Percentiles rank a stretch among this genome's conserved stretches.
Evolutionary conservation across 805 yeast species (phyloP).

Genomic region (Diddensiella transvaalensis): DNA sequence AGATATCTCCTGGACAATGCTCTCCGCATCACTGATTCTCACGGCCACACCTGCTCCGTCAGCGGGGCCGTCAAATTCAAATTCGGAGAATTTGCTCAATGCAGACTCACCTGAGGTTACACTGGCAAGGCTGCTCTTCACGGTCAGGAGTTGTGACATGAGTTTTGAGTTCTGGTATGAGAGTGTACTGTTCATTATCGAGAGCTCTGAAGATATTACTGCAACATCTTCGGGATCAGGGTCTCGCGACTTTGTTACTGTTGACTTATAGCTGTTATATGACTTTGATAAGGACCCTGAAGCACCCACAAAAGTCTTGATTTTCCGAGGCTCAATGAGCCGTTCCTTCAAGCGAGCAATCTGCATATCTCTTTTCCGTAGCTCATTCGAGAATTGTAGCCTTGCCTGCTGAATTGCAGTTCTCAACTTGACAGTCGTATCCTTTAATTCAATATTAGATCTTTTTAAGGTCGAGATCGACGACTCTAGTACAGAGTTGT

Average conservation of each 20-base stretch:
- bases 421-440: conserved; percentile 7
- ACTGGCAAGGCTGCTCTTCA: conserved; percentile 11
- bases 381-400: conserved; percentile 23
- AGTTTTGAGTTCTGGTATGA: conserved; percentile 21
- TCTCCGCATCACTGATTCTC: conserved; percentile 10
- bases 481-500: conserved; percentile 8
- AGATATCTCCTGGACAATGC: conserved; percentile 16
- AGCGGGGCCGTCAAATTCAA: conserved; percentile 7
- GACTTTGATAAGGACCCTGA: conserved; percentile 18
- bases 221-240: background rate
- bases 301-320: conserved; percentile 13
- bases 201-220: conserved; percentile 8
- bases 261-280: conserved; percentile 13
- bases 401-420: conserved; percentile 13
- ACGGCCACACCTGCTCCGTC: conserved; percentile 14
- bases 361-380: conserved; percentile 26
- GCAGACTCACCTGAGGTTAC: conserved; percentile 6
- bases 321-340: conserved; percentile 18
- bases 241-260: background rate
- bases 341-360: conserved; percentile 22
- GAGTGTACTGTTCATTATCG: conserved; percentile 12
- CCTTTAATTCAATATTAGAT: conserved; percentile 10
- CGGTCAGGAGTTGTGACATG: conserved; percentile 13
- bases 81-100: conserved; percentile 6
- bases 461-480: conserved; percentile 1